Conservation (phyloP, 106 monocot species). For the Narthecium ossifragum region DNA sequence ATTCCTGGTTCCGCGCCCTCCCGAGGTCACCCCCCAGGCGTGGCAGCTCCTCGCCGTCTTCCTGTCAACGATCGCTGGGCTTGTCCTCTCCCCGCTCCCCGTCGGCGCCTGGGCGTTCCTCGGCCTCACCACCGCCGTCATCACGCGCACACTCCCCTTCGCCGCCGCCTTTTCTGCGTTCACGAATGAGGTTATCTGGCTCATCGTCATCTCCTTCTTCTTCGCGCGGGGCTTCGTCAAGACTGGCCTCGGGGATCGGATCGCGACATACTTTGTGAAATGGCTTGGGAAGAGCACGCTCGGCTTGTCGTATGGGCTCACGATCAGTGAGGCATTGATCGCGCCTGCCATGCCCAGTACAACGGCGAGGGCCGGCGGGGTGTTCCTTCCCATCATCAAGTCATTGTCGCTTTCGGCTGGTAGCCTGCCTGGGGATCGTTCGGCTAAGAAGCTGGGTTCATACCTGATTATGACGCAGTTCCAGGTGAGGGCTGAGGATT, state of each 20-base stretch:
- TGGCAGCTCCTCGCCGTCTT: slow-evolving; percentile 95
- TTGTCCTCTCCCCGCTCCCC: slow-evolving; percentile 77
- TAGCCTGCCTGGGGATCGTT: slow-evolving; percentile 64
- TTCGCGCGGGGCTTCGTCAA: slow-evolving; percentile 95
- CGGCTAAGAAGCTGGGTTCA: slow-evolving; percentile 69
- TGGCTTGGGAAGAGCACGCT: slow-evolving; percentile 89
- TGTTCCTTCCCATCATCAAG: slow-evolving; percentile 88
- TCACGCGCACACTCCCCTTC: slow-evolving; percentile 69
- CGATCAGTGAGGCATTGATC: slow-evolving; percentile 69
- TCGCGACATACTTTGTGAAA: slow-evolving; percentile 88
- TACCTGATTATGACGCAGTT: slow-evolving; percentile 83
- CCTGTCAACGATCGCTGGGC: slow-evolving; percentile 79
- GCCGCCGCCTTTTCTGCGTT: slow-evolving; percentile 71
- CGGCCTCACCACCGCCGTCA: slow-evolving; percentile 50
- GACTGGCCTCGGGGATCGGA: slow-evolving; percentile 82
- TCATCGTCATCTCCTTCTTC: slow-evolving; percentile 96
- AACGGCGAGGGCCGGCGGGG: slow-evolving; percentile 85
- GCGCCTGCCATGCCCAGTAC: slow-evolving; percentile 98
- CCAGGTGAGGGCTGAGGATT: slow-evolving; percentile 43
- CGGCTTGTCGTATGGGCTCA: slow-evolving; percentile 78
- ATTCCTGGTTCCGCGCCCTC: slow-evolving; percentile 67
- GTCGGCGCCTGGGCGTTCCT: slow-evolving; percentile 94
- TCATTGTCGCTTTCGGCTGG: slow-evolving; percentile 69
- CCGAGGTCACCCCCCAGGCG: slow-evolving; percentile 60
- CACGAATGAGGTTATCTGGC: slow-evolving; percentile 90